A percentile compares a stretch with the other conserved stretches of the same genome.
phyloP scores from a whole-genome alignment of 2,329 filamentous ascomycete species.

The Penicillium corylophilum region DNA sequence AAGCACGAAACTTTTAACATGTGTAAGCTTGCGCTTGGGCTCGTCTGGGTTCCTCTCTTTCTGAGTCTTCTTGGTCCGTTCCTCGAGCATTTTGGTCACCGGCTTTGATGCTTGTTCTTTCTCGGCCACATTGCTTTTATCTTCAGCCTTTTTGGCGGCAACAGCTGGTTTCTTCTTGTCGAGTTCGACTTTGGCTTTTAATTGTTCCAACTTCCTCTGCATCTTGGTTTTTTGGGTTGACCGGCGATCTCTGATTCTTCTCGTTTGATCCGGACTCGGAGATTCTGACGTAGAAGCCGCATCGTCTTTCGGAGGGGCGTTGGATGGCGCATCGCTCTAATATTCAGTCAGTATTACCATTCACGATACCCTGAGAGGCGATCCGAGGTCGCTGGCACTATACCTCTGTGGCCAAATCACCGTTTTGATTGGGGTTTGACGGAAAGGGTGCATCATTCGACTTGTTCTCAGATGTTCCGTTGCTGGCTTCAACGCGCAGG shows the following conservation, averaged over 20 bases:
- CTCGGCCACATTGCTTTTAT: background rate
- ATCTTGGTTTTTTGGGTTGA: background rate
- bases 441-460: background rate
- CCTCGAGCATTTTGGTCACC: constrained; percentile 2
- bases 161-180: background rate
- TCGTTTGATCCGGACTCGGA: background rate
- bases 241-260: background rate
- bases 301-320: background rate
- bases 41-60: background rate
- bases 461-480: background rate
- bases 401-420: background rate
- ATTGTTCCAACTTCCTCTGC: background rate
- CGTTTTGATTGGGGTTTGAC: background rate
- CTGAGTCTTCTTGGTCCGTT: constrained; percentile 3
- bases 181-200: background rate
- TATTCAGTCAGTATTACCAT: background rate
- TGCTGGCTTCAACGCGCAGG: constrained; percentile 11
- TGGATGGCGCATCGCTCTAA: background rate
- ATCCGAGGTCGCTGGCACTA: background rate
- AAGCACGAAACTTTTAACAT: constrained; percentile 11
- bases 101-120: background rate
- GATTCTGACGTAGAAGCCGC: background rate
- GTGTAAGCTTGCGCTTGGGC: constrained; percentile 9
- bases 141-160: background rate
- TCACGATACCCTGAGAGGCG: background rate